phyloP scores from a whole-genome alignment of 164 flowering plant genomes.

The Chloranthus sessilifolius region DNA sequence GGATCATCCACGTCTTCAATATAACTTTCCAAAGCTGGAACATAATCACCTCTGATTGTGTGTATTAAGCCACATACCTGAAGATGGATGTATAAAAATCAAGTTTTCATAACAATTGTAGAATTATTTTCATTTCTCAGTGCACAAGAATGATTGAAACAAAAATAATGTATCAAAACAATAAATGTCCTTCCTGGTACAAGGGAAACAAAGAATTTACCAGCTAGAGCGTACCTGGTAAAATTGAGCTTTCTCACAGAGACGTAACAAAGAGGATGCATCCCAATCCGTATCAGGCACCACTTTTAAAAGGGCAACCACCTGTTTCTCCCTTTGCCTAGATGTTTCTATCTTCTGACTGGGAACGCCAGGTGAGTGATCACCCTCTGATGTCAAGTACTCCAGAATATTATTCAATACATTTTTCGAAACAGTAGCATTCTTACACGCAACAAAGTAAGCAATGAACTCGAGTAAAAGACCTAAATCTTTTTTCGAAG shows the following conservation, averaged over 20 bases:
- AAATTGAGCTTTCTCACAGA: constrained; percentile 71
- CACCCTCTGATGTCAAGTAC: constrained; percentile 53
- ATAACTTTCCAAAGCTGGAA: constrained; percentile 77
- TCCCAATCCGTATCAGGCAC: constrained; percentile 74
- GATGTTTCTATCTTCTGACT: constrained; percentile 18
- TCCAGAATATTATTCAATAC: constrained; percentile 56
- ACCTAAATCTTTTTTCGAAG: constrained; percentile 64
- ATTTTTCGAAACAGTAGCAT: constrained; percentile 47
- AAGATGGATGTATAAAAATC: constrained; percentile 9
- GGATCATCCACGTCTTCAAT: constrained; percentile 85
- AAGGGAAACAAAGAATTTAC: constrained; percentile 5
- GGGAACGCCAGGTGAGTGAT: constrained; percentile 17
- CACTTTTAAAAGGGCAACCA: constrained; percentile 63
- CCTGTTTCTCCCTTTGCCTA: constrained; percentile 68
- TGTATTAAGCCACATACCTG: constrained; percentile 92
- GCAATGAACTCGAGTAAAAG: constrained; percentile 73
- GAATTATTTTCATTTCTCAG: not conserved
- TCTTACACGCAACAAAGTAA: constrained; percentile 49
- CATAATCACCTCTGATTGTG: constrained; percentile 43
- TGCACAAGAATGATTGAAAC: too few relatives aligned
- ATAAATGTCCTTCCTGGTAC: not conserved
- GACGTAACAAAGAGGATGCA: constrained; percentile 46
- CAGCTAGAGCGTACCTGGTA: constrained; percentile 51
- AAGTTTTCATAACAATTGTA: too few relatives aligned
- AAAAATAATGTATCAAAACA: too few relatives aligned